phyloP scores from a whole-genome alignment of 2,329 filamentous ascomycete genomes.

The Magnaporthiopsis incrustans region DNA sequence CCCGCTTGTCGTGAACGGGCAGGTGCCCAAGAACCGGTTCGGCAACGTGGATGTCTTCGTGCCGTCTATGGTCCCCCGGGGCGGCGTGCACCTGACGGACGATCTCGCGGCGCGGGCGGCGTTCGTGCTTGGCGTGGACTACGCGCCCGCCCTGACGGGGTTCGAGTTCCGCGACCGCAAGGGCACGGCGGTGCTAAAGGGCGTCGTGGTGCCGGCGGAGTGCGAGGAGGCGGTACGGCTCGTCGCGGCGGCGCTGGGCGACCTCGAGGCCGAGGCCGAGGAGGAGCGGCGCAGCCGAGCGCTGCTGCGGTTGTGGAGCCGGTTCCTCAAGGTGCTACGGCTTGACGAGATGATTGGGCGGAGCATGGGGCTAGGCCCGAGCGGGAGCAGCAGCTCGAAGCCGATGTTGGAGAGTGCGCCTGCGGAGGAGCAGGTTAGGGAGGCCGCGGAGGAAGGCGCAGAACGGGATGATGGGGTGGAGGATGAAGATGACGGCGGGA shows the following conservation, averaged over 20 bases:
- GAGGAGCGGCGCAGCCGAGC: constrained; percentile 53
- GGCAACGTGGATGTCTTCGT: constrained; percentile 94
- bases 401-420: constrained; percentile 28
- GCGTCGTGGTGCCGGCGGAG: constrained; percentile 67
- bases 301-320: constrained; percentile 62
- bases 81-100: constrained; percentile 63
- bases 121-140: constrained; percentile 70
- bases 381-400: constrained; percentile 17
- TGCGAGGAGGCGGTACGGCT: constrained; percentile 63
- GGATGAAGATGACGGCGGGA: constrained; percentile 17
- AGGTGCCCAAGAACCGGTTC: constrained; percentile 82
- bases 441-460: constrained; percentile 3
- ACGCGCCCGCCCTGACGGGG: constrained; percentile 80
- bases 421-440: constrained; percentile 3
- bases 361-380: constrained; percentile 25
- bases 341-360: constrained; percentile 67
- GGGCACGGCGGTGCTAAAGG: constrained; percentile 75
- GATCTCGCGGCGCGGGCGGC: constrained; percentile 62
- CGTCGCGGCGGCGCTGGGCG: constrained; percentile 59
- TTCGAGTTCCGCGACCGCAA: constrained; percentile 82
- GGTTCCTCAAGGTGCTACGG: constrained; percentile 68
- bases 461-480: constrained; percentile 14
- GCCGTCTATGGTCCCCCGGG: constrained; percentile 78
- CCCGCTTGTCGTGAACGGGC: constrained; percentile 65
- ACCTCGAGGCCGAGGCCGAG: constrained; percentile 56